Base-by-base conservation (phyloP, 2,329 filamentous ascomycete species). In the Venturiaceae sp. region DNA sequence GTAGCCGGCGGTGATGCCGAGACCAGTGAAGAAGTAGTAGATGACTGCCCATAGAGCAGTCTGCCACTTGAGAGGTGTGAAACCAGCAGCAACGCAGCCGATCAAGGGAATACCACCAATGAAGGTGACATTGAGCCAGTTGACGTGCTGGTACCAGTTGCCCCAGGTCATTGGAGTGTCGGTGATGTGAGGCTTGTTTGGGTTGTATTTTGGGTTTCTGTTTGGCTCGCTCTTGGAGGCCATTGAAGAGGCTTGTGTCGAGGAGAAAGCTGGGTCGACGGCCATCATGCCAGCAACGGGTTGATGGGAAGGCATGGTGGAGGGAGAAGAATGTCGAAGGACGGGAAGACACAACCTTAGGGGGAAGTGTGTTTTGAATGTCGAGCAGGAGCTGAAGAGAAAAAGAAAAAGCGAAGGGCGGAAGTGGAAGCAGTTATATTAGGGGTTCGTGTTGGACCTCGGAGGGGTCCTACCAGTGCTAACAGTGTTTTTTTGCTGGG, bases 61-160 rank as follows among this genome's bases (percentile, higher is more conserved):
- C 76, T 90, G 84, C 66, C 79, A 74, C 57, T 84, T 80, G 53
- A 94, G 75, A 58, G 90, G 89, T 39, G 90, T 87, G 86, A 87
- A 96, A 75, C 89, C 86, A 60, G 91, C 81, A 60, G 84, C 81
- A 66, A 94, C 74, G 71, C 88, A 82, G 62, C 91, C 92, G 62
- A 83, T 78, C 53, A 92, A 61, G 36, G 92, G 91, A 50, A 96
- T 80, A 63, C 87, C 79, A 64, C 95, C 74, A 72, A 96, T 92
- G 72, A 96, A 83, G 64, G 79, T 82, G 62, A 88, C 84, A 76
- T 95, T 92, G 65, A 96, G 81, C 90, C 92, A 96, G 81, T 95
- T 91, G 79, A 96, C 82, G 71, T 96, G 91, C 77, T 92, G 86
- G 77, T 92, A 85, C 89, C 89, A 94, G 78, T 95, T 96, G 64